phyloP scores from a whole-genome alignment of 176 grass and related monocot genomes.

The Phragmites australis region DNA sequence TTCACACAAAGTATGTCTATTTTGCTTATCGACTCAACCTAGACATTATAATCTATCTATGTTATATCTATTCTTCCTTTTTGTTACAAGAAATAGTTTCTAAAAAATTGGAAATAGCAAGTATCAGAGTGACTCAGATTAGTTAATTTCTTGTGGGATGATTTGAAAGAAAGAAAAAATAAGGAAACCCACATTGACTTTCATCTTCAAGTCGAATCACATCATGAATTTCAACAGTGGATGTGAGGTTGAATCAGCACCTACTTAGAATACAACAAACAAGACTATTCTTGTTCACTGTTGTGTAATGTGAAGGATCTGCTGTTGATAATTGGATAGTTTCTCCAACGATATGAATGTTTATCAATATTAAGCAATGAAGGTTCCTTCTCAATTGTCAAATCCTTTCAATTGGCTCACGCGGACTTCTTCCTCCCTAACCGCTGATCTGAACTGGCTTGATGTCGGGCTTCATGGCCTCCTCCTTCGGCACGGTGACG shows the following conservation, averaged over 20 bases:
- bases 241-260: background rate
- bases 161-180: background rate
- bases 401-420: constrained; percentile 19
- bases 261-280: background rate
- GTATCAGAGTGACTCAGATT: background rate
- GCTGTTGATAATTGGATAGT: background rate
- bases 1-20: background rate
- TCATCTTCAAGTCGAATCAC: background rate
- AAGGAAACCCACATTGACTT: background rate
- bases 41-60: background rate
- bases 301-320: background rate
- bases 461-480: constrained; percentile 46
- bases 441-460: constrained; percentile 56
- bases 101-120: background rate
- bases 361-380: background rate
- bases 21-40: background rate
- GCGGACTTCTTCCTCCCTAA: too few species aligned
- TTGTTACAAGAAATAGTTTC: background rate
- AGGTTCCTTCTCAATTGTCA: background rate
- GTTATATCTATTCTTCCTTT: background rate
- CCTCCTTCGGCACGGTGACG: constrained; percentile 59
- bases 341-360: background rate
- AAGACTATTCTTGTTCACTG: background rate
- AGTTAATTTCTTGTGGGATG: background rate
- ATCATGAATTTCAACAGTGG: background rate